These are phyloP conservation scores for Paecilomyces sp. DNA, from an alignment of 2,329 filamentous ascomycete genomes.

Conservation along the genomic window DNA sequence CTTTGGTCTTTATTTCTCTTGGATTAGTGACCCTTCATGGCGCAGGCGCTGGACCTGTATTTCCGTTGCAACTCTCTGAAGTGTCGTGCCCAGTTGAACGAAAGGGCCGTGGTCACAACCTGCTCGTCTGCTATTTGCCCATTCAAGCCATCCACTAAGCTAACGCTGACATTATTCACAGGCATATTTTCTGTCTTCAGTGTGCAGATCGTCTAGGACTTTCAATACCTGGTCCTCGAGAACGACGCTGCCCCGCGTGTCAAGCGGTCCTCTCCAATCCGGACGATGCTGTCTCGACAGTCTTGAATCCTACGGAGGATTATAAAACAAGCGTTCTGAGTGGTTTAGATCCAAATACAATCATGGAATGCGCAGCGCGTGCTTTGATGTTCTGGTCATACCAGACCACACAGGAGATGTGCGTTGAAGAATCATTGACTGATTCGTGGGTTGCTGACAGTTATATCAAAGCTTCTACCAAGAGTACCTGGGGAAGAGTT, in stretches of 20 bases:
- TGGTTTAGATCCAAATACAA: slow-evolving; percentile 69
- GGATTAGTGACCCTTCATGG: slow-evolving; percentile 1
- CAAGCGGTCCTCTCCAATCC: slow-evolving; percentile 58
- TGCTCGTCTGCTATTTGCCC: slow-evolving; percentile 58
- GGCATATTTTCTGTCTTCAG: slow-evolving; percentile 76
- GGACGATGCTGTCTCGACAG: slow-evolving; percentile 66
- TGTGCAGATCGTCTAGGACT: slow-evolving; percentile 64
- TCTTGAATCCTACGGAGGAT: slow-evolving; percentile 73
- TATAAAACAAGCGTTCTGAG: slow-evolving; percentile 84
- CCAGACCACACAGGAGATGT: slow-evolving; percentile 78
- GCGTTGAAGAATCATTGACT: not conserved
- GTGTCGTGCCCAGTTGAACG: slow-evolving; percentile 62
- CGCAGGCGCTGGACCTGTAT: slow-evolving; percentile 58
- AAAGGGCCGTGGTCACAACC: slow-evolving; percentile 75
- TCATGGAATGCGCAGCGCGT: slow-evolving; percentile 57
- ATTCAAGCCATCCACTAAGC: slow-evolving; percentile 3
- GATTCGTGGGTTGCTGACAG: slow-evolving; percentile 8
- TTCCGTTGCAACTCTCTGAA: slow-evolving; percentile 74
- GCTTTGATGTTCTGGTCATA: slow-evolving; percentile 29
- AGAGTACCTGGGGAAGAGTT: slow-evolving; percentile 62
- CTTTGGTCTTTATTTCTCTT: not conserved
- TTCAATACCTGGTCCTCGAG: slow-evolving; percentile 45
- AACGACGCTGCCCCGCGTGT: slow-evolving; percentile 69
- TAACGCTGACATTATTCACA: slow-evolving; percentile 25
- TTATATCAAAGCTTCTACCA: slow-evolving; percentile 59